Evolutionary conservation across 2,329 filamentous ascomycete genomes (phyloP), one percentile per base, ranked within the genome.

Genomic region (Massarina eburnea): DNA sequence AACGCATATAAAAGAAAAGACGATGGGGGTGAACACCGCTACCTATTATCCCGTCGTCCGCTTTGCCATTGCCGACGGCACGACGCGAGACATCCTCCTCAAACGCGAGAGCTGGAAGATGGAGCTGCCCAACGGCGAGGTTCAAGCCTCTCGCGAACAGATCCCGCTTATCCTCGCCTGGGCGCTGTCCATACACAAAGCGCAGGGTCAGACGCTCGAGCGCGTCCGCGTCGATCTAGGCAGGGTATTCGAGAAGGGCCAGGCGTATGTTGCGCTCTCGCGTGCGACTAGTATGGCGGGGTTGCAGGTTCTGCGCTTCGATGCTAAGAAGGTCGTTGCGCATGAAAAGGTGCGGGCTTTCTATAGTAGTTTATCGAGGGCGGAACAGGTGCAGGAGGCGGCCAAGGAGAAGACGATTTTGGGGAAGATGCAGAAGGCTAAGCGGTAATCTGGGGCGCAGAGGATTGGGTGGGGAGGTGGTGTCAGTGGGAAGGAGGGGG

Each of bases 121-220:
- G 20, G 95, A 99, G 66, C 79, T 95, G n/a, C 94, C 94, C 1
- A 96, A 88, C 45, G 94, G 94, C 37, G 91, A 97, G 67, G 80
- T 97, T 1, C 91, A 96, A 68, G 94, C 94, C 1, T 89, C 89
- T 49, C 87, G 94, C 30, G 80, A 80, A 36, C 79, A 82, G 48
- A 71, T 82, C 4, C 94, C 94, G 0, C 78, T 99, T 40, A 97
- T 99, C 52, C 78, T 99, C 22, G 94, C 94, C 0, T 99, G 94
- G 94, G 94, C 94, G 2, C 74, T 99, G 17, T 96, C 91, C 1
- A 99, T 99, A 48, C 94, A 99, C 76, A 99, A 99, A 72, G 94
- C 94, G 1, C 92, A 97, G 67, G 92, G 92, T 1, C 92, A 97
- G 69, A 97, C 92, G 1, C 75, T 96, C 20, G 91, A 95, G 63